phyloP scores from a whole-genome alignment of 2,329 filamentous ascomycete genomes.

The Aureobasidium pullulans region DNA sequence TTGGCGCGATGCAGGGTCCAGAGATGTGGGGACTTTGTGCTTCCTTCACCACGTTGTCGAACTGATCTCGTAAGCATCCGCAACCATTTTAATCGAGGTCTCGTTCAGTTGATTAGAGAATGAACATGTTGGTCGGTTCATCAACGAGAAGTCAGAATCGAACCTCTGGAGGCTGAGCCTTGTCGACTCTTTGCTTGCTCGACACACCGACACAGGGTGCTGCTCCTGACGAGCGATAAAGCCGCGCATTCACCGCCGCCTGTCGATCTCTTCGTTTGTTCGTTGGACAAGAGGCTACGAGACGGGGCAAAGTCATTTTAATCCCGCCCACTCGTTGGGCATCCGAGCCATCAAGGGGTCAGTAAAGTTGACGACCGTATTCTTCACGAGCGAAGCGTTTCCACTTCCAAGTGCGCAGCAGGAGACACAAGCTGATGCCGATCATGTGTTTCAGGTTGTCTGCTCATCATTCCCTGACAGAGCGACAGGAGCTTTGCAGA shows the following conservation, averaged over 20 bases:
- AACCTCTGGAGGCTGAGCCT: background rate
- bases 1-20: too few relatives aligned
- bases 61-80: too few relatives aligned
- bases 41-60: background rate
- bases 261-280: background rate
- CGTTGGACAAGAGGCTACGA: background rate
- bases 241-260: background rate
- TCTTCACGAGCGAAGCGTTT: background rate
- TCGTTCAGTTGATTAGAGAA: background rate
- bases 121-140: background rate
- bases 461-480: background rate
- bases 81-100: background rate
- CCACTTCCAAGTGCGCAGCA: background rate
- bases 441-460: slow-evolving; percentile 8
- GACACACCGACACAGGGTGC: too few relatives aligned
- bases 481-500: background rate
- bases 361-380: background rate
- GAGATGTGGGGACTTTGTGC: too few relatives aligned
- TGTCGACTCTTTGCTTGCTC: background rate
- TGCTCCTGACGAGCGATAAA: background rate
- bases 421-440: background rate
- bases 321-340: background rate
- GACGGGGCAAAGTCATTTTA: background rate
- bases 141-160: background rate
- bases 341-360: background rate